Evolutionary conservation across 768 basidiomycete species (phyloP), one percentile per base, ranked within the genome.

Genomic region (Dioszegia hungarica): DNA sequence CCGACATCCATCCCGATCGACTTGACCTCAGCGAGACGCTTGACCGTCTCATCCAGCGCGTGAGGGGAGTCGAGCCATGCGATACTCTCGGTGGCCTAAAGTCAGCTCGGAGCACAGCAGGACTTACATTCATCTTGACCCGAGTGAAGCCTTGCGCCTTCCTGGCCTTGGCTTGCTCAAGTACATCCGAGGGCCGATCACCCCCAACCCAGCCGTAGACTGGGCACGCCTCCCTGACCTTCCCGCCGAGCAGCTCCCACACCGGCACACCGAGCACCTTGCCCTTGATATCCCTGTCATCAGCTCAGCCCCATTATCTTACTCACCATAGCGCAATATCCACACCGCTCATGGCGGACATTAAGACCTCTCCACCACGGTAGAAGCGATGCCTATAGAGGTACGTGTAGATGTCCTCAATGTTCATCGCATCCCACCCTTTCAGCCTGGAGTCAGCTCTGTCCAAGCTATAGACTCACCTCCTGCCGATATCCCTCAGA

Each of bases 281-380:
- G n/a, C 87, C 87, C 62, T 87, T 87, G 75, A 88, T 85, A 65
- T 87, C 86, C 86, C 86, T 81, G 1, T 86, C 76, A 2, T 84
- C 84, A 58, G 86, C 86, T 69, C 85, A 83, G 34, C 15, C 29
- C 19, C n/a, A 8, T 39, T 1, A n/a, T n/a, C n/a, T 14, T n/a
- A 49, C 50, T 38, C 39, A 61, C 49, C 63, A 62, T 45, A 64
- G 50, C 25, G 63, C 64, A 38, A 63, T 64, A 52, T 63, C 68
- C 20, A 68, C 52, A 52, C 69, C 75, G n/a, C 61, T 64, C 45
- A 76, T 62, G 33, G 75, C 75, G 28, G 67, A 85, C 85, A 87
- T 87, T 33, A 86, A 75, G 24, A 87, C 86, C 2, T 83, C 82
- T 0, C 86, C 86, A 37, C 84, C 85, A 31, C 86, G 81, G 73